Base-by-base conservation (phyloP, 2,329 filamentous ascomycete species). In the Pseudocercospora fuligena region DNA sequence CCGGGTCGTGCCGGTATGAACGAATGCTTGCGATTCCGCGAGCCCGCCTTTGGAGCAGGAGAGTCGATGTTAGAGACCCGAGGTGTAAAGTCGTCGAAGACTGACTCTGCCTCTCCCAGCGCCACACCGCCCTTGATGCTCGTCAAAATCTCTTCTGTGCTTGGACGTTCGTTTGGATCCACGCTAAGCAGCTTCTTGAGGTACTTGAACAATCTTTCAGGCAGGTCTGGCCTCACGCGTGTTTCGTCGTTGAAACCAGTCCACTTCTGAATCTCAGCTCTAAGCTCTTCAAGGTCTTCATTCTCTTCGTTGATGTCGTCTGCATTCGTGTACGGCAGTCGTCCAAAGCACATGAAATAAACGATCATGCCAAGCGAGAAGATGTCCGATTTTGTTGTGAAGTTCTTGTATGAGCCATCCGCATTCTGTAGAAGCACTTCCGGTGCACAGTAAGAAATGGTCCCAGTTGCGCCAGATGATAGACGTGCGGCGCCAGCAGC, bases 331-430 rank as follows among this genome's bases (percentile, higher is more conserved):
- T 98, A 99, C 0, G 95, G 95, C 11, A 99, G 85, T 56, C 90
- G 87, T 1, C 91, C 92, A 77, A 99, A 99, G 78, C 95, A 99
- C 85, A 99, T 91, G 76, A 99, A 99, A 78, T 98, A 97, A 3
- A 99, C 85, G 64, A 98, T 98, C 94, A 99, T 97, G 58, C 95
- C 95, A 0, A 99, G 83, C 0, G 94, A 97, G 79, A 99, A 99
- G n/a, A 99, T 91, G 75, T 99, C 95, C 0, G 94, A 97, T 76
- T 98, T 99, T 27, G 92, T 94, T 0, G 93, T 97, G 75, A 99
- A 99, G 76, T 98, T 97, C 7, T 92, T 93, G 73, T 92, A 94
- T 0, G 86, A 86, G 0, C 94, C 94, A 29, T 83, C 84, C 0
- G 86, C 80, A 51, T 77, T 79, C 71, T 87, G 86, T 60, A 87